Base-by-base conservation (phyloP, 78 protist genomes). In the Isochrysis galbana region DNA sequence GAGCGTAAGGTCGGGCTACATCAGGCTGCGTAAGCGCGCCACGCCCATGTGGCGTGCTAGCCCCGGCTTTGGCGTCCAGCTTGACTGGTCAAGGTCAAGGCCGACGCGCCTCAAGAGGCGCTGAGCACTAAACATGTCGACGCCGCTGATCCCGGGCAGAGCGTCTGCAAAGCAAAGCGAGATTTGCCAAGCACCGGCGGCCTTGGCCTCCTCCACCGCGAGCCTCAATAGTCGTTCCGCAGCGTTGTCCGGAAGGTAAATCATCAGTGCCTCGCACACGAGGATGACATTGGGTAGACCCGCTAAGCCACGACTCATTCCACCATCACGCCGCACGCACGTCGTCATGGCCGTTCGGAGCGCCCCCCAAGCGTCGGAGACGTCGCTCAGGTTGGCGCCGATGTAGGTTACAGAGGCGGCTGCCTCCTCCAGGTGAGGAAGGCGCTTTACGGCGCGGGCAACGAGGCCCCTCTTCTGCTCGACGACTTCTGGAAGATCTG, bases 211-310 rank as follows among this genome's bases (percentile, higher is more conserved):
- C 22, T 83, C 89, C 10, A 83, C 89, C 11, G 44, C 32, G 21
- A 61, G 0, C 67, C 26, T 0, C 5, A 83, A 61, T 0, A 83
- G 39, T 44, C 38, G 69, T 17, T 34, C 67, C 14, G 89, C 89
- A 5, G 5, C 19, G 21, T 32, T 38, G 22, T 22, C 21, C 36
- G 89, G 89, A 29, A 89, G 92, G 61, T 89, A 89, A 54, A 70
- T 70, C 42, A 89, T 19, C 70, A 89, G 82, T 21, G 92, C 92
- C 86, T 89, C 92, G 45, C 67, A 5, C 26, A 89, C 92, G 42
- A 25, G 70, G 84, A 89, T 2, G 38, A 46, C 84, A 39, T 32
- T 3, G 36, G 36, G 74, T 7, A 7, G 29, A 10, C n/a, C 29
- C n/a, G 74, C 78, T 51, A 25, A 42, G 26, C 26, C n/a, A 2